Evolutionary conservation across 495 filamentous ascomycete genomes (phyloP).

Genomic region (Hypoxylon intermedium): DNA sequence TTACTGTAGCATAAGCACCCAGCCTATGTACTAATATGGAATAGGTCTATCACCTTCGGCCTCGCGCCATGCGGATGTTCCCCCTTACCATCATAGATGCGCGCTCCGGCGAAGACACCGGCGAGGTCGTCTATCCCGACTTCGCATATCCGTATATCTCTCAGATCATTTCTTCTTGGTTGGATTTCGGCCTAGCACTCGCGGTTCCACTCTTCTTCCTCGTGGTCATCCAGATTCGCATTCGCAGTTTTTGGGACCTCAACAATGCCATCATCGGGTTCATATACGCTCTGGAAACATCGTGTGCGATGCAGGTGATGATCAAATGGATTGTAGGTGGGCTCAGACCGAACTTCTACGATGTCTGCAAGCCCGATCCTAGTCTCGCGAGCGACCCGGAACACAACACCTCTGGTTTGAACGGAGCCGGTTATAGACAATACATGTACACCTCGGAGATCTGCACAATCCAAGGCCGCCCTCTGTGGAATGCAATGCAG

Average conservation of each 20-base stretch:
- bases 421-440: constrained; percentile 52
- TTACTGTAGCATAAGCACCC: neutral
- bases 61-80: constrained; percentile 51
- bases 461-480: constrained; percentile 54
- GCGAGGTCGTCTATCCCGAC: constrained; percentile 56
- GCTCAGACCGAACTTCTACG: constrained; percentile 61
- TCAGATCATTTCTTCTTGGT: constrained; percentile 57
- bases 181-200: constrained; percentile 49
- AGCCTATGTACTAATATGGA: constrained; percentile 4
- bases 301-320: constrained; percentile 62
- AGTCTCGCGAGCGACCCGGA: constrained; percentile 29
- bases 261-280: constrained; percentile 62
- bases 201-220: constrained; percentile 53
- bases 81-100: constrained; percentile 48
- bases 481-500: constrained; percentile 52
- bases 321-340: constrained; percentile 61
- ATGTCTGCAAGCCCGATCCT: constrained; percentile 55
- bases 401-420: constrained; percentile 22
- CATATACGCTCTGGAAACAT: constrained; percentile 57
- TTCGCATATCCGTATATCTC: constrained; percentile 58
- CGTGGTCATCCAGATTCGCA: constrained; percentile 54
- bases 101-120: constrained; percentile 35
- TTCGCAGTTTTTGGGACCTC: constrained; percentile 63
- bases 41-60: constrained; percentile 49
- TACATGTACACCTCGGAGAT: constrained; percentile 60